These are phyloP conservation scores for Pleurostoma richardsiae DNA, from an alignment of 2,329 filamentous ascomycete genomes.

Conservation along the genomic window DNA sequence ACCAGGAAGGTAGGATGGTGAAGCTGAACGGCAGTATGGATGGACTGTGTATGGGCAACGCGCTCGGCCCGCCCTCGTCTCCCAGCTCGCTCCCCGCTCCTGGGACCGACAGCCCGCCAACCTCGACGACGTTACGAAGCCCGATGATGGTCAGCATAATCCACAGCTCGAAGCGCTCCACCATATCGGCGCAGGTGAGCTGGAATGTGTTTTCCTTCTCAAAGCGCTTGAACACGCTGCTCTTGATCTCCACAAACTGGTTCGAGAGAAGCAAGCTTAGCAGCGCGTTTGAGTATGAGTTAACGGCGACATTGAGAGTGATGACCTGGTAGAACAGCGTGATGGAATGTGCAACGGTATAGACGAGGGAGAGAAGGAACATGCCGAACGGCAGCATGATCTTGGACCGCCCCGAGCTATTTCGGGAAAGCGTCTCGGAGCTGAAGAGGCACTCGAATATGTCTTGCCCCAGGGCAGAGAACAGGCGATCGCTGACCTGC, in stretches of 20 bases:
- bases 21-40: constrained; percentile 88
- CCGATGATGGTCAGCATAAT: constrained; percentile 96
- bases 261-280: constrained; percentile 91
- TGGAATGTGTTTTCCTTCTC: constrained; percentile 98
- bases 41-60: constrained; percentile 58
- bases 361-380: constrained; percentile 79
- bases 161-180: constrained; percentile 96
- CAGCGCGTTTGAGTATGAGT: constrained; percentile 95
- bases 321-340: constrained; percentile 97
- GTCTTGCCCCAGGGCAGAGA: constrained; percentile 90
- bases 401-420: constrained; percentile 85
- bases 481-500: constrained; percentile 75
- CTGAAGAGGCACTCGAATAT: constrained; percentile 95
- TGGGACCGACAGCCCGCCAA: constrained; percentile 71
- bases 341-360: constrained; percentile 83
- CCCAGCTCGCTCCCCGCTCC: constrained; percentile 45
- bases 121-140: constrained; percentile 92
- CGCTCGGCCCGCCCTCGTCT: constrained; percentile 43
- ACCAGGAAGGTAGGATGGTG: constrained; percentile 77
- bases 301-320: constrained; percentile 94
- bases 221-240: constrained; percentile 96
- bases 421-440: constrained; percentile 83
- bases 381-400: constrained; percentile 84
- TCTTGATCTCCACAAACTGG: constrained; percentile 98
- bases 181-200: constrained; percentile 91